Base-by-base conservation (phyloP, 768 basidiomycete species). In the Tulasnella sp. region DNA sequence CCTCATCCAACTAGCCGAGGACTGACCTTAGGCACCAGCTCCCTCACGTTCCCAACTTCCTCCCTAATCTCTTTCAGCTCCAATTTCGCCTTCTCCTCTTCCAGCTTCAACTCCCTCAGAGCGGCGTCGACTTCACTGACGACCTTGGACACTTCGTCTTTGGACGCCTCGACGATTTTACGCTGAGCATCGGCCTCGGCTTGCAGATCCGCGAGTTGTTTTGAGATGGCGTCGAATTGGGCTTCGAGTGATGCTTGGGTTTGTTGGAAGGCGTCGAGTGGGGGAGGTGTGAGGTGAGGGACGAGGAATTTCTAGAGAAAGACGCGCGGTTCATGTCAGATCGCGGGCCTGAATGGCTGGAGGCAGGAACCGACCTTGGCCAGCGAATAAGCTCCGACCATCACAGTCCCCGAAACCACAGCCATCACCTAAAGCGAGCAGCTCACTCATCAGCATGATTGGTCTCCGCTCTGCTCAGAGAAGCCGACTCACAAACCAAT, bases 21-120 rank as follows among this genome's bases (percentile, higher is more conserved):
- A 73, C 54, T 37, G 81, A 97, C 98, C 91, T 94, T 96, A 7
- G 98, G 98, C 24, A 99, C 86, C 92, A 97, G 93, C 82, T 97
- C 96, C 28, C 93, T 91, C 73, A 99, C 91, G 81, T 92, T 94
- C 83, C 93, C 94, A 76, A 99, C 90, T 85, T 99, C 98, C 16
- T 96, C 94, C 78, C 95, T 91, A 78, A 99, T 92, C 87, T 96
- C 95, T 41, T 94, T 90, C 90, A 98, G 93, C 85, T 97, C 96
- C 75, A 96, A 93, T 69, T 93, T 89, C 54, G 94, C 93, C 85
- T 91, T 92, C 42, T 88, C 86, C 84, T 98, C 96, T 0, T 91
- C 92, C 77, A 93, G 92, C 40, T 90, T 90, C 89, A 97, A 91
- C 84, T 95, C 93, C 58, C 87, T 86, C 9, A 97, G 92, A 2